Conservation (phyloP, 2,329 filamentous ascomycete species). For the Pseudocercospora macadamiae region DNA sequence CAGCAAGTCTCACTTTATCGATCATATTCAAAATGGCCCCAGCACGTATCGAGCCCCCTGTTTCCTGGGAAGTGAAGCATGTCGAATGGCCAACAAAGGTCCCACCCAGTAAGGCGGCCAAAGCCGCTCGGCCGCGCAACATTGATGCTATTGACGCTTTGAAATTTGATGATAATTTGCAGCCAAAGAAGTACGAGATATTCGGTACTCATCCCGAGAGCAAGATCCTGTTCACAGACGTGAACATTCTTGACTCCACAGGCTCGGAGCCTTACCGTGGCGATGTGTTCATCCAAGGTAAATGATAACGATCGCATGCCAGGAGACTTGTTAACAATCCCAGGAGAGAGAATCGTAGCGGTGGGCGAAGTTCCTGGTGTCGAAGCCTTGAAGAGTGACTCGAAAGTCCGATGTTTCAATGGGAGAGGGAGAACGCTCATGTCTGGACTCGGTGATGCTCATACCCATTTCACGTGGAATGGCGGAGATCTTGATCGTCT, state of each 20-base stretch:
- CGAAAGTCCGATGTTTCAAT: slow-evolving; percentile 42
- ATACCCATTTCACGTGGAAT: slow-evolving; percentile 56
- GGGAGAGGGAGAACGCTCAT: slow-evolving; percentile 52
- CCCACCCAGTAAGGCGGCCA: no score
- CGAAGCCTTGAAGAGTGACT: slow-evolving; percentile 34
- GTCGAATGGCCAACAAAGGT: no score
- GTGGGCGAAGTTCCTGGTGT: slow-evolving; percentile 37
- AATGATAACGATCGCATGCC: no score
- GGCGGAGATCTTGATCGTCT: slow-evolving; percentile 47
- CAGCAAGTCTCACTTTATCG: no score
- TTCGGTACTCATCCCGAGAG: slow-evolving; percentile 40
- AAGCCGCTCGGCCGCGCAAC: no score
- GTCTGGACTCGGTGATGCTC: slow-evolving; percentile 54
- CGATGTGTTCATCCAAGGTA: slow-evolving; percentile 14
- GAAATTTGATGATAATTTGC: no score
- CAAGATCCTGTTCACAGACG: slow-evolving; percentile 43
- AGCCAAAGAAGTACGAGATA: slow-evolving; percentile 42
- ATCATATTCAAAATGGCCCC: no score
- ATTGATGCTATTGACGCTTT: no score
- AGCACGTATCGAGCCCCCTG: no score
- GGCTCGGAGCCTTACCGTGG: slow-evolving; percentile 10
- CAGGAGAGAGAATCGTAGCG: slow-evolving; percentile 3
- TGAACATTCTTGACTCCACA: slow-evolving; percentile 47
- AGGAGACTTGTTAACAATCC: no score
- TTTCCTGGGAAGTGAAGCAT: no score